Evolutionary conservation across 2,329 filamentous ascomycete species (phyloP).

Genomic region (Geoglossum cookeanum): DNA sequence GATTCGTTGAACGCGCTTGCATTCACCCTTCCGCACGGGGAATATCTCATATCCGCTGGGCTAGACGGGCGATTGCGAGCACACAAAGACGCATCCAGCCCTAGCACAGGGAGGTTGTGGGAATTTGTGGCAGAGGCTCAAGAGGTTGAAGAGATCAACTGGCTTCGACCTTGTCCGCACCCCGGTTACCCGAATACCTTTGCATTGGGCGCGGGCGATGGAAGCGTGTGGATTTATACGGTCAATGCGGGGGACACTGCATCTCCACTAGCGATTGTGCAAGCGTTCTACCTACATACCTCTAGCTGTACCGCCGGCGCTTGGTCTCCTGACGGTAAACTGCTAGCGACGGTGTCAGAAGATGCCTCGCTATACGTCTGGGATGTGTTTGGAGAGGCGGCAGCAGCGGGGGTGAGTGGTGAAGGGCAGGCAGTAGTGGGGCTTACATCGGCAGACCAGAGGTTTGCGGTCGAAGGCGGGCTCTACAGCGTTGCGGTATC

Average conservation of each 20-base stretch:
- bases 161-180: slow-evolving; percentile 60
- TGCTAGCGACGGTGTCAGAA: slow-evolving; percentile 77
- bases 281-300: slow-evolving; percentile 85
- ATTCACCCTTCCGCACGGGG: slow-evolving; percentile 68
- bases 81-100: slow-evolving; percentile 34
- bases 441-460: slow-evolving; percentile 63
- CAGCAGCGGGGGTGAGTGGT: slow-evolving; percentile 38
- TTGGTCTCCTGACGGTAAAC: slow-evolving; percentile 73
- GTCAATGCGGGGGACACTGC: slow-evolving; percentile 46
- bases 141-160: slow-evolving; percentile 92
- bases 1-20: slow-evolving; percentile 77
- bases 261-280: slow-evolving; percentile 56
- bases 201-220: slow-evolving; percentile 75
- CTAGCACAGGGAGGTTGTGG: slow-evolving; percentile 34
- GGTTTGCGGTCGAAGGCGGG: slow-evolving; percentile 81
- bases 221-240: slow-evolving; percentile 91
- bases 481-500: slow-evolving; percentile 76
- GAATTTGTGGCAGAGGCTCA: slow-evolving; percentile 56
- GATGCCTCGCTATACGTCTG: slow-evolving; percentile 80
- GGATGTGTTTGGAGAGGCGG: slow-evolving; percentile 71
- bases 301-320: slow-evolving; percentile 69
- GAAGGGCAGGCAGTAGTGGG: slow-evolving; percentile 49
- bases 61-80: slow-evolving; percentile 67
- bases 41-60: slow-evolving; percentile 72
- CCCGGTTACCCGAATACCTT: slow-evolving; percentile 56